These are phyloP conservation scores for Cercospora zeina DNA, from an alignment of 2,329 filamentous ascomycete species.

Conservation along the genomic window DNA sequence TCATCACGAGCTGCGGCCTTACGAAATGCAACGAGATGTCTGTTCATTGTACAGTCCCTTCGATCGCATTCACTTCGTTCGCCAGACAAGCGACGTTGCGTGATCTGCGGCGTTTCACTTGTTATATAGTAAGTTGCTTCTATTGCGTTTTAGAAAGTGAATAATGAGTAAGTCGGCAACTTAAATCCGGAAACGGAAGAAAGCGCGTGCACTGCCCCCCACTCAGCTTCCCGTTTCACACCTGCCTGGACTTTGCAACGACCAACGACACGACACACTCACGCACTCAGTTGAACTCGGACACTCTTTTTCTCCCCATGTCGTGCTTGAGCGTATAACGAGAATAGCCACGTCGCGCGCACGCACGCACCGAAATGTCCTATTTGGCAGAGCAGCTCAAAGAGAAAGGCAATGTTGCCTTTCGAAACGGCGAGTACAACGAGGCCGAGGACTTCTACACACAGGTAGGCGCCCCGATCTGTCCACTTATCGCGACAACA, in stretches of 20 bases:
- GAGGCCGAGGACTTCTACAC: slow-evolving; percentile 70
- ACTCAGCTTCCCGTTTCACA: slow-evolving; percentile 1
- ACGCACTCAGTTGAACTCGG: neutral
- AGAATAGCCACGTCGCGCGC: neutral
- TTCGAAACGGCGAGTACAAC: slow-evolving; percentile 63
- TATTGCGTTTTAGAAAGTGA: slow-evolving; percentile 3
- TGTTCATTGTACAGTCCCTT: neutral
- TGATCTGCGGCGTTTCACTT: neutral
- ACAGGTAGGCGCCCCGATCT: slow-evolving; percentile 12
- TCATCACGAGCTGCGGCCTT: neutral
- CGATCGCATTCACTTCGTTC: neutral
- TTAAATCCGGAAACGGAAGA: slow-evolving; percentile 8
- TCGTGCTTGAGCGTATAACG: neutral
- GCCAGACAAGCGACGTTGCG: neutral
- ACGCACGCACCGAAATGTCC: slow-evolving; percentile 24
- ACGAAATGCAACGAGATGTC: neutral
- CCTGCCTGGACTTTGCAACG: neutral
- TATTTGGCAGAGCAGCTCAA: slow-evolving; percentile 51
- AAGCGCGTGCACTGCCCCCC: slow-evolving; percentile 10
- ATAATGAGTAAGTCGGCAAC: slow-evolving; percentile 1
- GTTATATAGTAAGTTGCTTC: slow-evolving; percentile 8
- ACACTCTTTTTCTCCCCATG: neutral
- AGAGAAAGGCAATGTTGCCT: slow-evolving; percentile 62
- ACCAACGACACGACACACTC: neutral
- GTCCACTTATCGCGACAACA: neutral